A percentile compares a stretch with the other conserved stretches of the same genome.
Conservation (phyloP, 2,329 filamentous ascomycete genomes). For the Colletotrichum costaricense region DNA sequence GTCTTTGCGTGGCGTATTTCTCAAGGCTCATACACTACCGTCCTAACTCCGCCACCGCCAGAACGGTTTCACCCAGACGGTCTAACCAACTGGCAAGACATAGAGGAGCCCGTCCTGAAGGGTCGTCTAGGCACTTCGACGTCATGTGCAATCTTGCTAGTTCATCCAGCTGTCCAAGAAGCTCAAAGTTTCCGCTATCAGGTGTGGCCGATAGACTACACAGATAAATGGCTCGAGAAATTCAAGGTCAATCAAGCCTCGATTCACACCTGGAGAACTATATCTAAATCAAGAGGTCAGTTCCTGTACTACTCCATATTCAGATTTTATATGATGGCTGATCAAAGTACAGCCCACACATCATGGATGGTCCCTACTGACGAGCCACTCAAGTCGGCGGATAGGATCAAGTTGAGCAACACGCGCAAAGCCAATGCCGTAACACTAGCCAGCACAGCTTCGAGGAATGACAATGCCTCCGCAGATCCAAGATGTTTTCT, state of each 20-base stretch:
- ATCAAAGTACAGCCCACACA: no score
- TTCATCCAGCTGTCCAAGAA: not conserved
- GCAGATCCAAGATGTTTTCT: no score
- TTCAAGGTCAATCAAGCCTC: not conserved
- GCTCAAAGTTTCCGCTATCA: not conserved
- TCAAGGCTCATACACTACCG: not conserved
- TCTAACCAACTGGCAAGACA: not conserved
- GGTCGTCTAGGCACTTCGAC: not conserved
- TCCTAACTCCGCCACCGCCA: not conserved
- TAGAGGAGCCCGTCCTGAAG: not conserved
- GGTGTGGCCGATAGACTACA: not conserved
- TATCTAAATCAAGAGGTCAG: not conserved
- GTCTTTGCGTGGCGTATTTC: conserved; percentile 5
- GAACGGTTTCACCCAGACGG: not conserved
- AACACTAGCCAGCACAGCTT: no score
- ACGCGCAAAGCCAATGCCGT: no score
- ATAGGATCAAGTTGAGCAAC: no score
- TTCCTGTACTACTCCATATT: not conserved
- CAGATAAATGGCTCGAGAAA: not conserved
- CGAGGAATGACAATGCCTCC: no score
- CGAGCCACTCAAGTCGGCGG: no score
- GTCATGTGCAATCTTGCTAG: not conserved
- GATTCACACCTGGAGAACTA: not conserved
- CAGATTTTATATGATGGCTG: no score
- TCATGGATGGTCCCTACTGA: no score